phyloP scores from a whole-genome alignment of 2,329 filamentous ascomycete species.

The Geosmithia morbida region DNA sequence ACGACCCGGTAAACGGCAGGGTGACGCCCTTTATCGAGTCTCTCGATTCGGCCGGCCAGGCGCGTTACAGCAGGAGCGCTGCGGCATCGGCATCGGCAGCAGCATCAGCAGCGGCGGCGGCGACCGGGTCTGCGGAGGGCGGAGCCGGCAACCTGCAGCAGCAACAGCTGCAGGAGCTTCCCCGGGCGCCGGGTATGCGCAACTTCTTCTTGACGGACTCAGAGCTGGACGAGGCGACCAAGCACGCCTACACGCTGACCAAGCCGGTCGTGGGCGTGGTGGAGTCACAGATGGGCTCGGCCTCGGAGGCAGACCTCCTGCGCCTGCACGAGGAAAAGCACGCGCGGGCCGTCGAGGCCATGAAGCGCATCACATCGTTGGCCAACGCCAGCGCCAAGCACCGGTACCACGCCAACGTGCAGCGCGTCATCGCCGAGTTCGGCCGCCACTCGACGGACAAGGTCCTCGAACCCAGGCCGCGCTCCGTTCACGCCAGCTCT shows the following conservation, averaged over 20 bases:
- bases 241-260: constrained; percentile 54
- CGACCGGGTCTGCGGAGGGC: constrained; percentile 3
- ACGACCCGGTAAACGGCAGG: constrained; percentile 59
- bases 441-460: constrained; percentile 81
- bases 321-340: constrained; percentile 40
- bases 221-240: constrained; percentile 53
- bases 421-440: constrained; percentile 73
- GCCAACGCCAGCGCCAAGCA: constrained; percentile 68
- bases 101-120: constrained; percentile 20
- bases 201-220: constrained; percentile 62
- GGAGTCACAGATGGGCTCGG: constrained; percentile 24
- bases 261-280: constrained; percentile 32
- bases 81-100: constrained; percentile 18
- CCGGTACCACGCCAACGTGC: constrained; percentile 66
- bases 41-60: constrained; percentile 51
- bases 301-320: constrained; percentile 17
- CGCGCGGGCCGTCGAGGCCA: constrained; percentile 55
- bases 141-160: constrained; percentile 14
- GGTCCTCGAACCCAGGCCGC: constrained; percentile 47
- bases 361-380: constrained; percentile 66
- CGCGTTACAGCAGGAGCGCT: constrained; percentile 19
- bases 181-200: constrained; percentile 38
- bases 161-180: constrained; percentile 21
- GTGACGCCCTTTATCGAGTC: constrained; percentile 74
- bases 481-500: constrained; percentile 24